A percentile compares a stretch with the other conserved stretches of the same genome.
phyloP scores from a whole-genome alignment of 2,329 filamentous ascomycete genomes.

The Incumbomyces lentus region DNA sequence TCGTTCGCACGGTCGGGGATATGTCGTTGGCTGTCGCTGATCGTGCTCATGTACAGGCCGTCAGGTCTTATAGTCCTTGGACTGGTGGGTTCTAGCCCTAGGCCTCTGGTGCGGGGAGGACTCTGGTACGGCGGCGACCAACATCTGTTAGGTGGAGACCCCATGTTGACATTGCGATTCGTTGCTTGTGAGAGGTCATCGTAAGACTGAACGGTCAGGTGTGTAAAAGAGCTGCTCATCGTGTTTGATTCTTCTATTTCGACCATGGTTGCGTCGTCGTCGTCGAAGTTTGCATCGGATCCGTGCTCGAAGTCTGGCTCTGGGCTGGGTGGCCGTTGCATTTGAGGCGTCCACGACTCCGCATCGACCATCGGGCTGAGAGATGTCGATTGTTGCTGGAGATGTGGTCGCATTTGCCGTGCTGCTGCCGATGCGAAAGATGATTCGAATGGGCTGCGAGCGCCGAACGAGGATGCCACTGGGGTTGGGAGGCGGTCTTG shows the following conservation, averaged over 20 bases:
- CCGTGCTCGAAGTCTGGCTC: background rate
- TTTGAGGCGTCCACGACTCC: slow-evolving; percentile 17
- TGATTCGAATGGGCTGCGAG: slow-evolving; percentile 14
- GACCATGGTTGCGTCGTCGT: slow-evolving; percentile 15
- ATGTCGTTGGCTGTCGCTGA: too few relatives aligned
- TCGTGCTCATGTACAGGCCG: slow-evolving; percentile 10
- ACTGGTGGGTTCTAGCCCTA: slow-evolving; percentile 3
- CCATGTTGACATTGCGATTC: background rate
- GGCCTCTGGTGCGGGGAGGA: slow-evolving; percentile 9
- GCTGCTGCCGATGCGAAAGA: slow-evolving; percentile 11
- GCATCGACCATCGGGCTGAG: slow-evolving; percentile 21
- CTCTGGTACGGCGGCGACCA: background rate
- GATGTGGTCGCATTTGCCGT: slow-evolving; percentile 9
- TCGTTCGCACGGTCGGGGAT: background rate
- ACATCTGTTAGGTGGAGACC: background rate
- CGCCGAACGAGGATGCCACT: slow-evolving; percentile 8
- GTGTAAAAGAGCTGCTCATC: slow-evolving; percentile 6
- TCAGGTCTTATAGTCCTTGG: slow-evolving; percentile 2
- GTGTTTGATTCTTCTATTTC: slow-evolving; percentile 9
- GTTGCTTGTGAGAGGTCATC: background rate
- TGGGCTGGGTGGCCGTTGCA: slow-evolving; percentile 16
- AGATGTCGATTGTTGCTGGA: slow-evolving; percentile 8
- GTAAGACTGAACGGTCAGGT: slow-evolving; percentile 4
- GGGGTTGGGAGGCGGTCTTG: slow-evolving; percentile 19
- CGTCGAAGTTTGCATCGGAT: slow-evolving; percentile 3